Base-by-base conservation (phyloP, 139 green algal genomes). In the Yamagishiella unicocca region DNA sequence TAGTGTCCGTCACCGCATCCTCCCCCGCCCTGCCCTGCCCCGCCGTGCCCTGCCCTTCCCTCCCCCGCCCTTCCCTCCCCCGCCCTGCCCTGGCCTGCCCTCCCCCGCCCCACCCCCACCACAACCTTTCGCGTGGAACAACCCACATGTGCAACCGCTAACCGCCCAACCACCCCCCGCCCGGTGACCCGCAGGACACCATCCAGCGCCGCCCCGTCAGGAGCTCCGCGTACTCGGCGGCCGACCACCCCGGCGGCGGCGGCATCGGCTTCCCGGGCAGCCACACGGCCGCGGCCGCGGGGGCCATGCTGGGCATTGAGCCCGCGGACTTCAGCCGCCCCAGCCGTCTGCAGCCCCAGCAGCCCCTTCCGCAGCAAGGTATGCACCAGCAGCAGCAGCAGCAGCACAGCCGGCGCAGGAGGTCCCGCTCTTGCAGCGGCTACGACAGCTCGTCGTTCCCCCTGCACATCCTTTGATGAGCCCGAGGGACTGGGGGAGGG, bases 381-480 rank as follows among this genome's bases (percentile, higher is more conserved):
- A 68, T 45, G 2, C n/a, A 1, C 14, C n/a, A 22, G 38, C 55
- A 12, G 55, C 40, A 31, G 55, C 78, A 10, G 37, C 54, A 40
- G 50, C 24, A 22, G n/a, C 31, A 66, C 53, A 61, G 74, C 31
- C 74, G 50, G 19, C 31, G 74, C 4, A 7, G 29, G 8, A 38
- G 54, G 38, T 83, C 76, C 0, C 24, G 76, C 29, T 83, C 76
- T 31, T 83, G 37, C 54, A 71, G 46, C 6, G 76, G 76, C 37
- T 17, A 58, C 61, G 38, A 73, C 40, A 73, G 40, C 58, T 62
- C 37, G 14, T 45, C 27, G 10, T 84, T 84, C 42, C 78, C 78
- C 27, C 78, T 84, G 58, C 78, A 84, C 78, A 84, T 84, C 54
- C 58, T 84, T 25, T 84, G n/a, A n/a, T n/a, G n/a, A n/a, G n/a